phyloP scores from a whole-genome alignment of 1,139 yeast species.

The Pichiaceae sp. region DNA sequence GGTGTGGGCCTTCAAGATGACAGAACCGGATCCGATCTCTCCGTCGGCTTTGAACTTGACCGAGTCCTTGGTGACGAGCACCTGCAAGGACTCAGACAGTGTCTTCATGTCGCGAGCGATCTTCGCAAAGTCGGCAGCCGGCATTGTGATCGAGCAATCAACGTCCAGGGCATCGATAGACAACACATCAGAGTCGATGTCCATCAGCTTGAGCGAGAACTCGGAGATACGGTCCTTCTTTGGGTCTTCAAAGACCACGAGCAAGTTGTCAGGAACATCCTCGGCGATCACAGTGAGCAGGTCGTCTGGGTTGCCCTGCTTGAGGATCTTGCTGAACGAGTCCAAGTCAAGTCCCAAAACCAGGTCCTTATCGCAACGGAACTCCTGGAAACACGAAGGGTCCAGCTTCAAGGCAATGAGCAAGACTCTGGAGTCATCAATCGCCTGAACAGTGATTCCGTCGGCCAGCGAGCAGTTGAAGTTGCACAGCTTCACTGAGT shows the following conservation, averaged over 20 bases:
- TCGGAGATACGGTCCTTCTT: constrained; percentile 89
- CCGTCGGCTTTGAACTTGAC: constrained; percentile 89
- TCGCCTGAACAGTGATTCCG: constrained; percentile 95
- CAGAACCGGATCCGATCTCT: constrained; percentile 83
- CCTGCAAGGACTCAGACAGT: constrained; percentile 79
- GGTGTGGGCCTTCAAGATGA: constrained; percentile 76
- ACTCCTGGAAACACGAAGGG: constrained; percentile 82
- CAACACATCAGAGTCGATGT: constrained; percentile 90
- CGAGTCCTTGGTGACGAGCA: constrained; percentile 84
- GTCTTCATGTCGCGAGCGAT: constrained; percentile 83
- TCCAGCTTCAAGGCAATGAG: constrained; percentile 85
- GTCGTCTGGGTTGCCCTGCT: constrained; percentile 88
- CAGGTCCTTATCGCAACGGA: constrained; percentile 91
- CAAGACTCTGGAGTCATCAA: constrained; percentile 93
- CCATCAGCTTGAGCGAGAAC: constrained; percentile 88
- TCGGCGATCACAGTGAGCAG: constrained; percentile 84
- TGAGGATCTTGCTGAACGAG: constrained; percentile 78
- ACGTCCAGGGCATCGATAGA: constrained; percentile 92
- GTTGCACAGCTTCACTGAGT: constrained; percentile 89
- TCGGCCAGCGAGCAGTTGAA: constrained; percentile 84
- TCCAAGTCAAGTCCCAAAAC: constrained; percentile 89
- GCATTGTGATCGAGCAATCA: constrained; percentile 81
- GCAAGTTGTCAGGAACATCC: constrained; percentile 77
- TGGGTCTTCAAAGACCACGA: constrained; percentile 83
- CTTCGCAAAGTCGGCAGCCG: constrained; percentile 81